Evolutionary conservation across 176 grass and related monocot species (phyloP), one percentile per base, ranked within the genome.

Genomic region (Oryza glumipatula): DNA sequence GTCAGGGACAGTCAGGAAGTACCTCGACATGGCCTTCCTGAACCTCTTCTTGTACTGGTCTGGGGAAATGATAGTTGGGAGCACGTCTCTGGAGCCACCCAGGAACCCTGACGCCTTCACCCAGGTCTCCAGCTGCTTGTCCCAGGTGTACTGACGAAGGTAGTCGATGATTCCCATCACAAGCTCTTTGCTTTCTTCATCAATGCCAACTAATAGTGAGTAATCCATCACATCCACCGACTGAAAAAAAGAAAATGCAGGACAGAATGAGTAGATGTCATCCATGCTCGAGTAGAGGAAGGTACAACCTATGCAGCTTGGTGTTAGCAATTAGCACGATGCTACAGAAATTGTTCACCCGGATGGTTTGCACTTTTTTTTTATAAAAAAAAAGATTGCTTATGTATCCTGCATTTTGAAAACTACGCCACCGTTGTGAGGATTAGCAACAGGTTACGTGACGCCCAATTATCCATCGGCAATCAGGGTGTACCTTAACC

Each of bases 21-120:
- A 99, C 76, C 87, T 94, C 1, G 96, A 99, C 96, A 99, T 99
- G 13, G 96, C 96, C 83, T 99, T 99, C 81, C 96, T 91, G 70
- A 99, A 99, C 64, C 96, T 87, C 79, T 92, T 99, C 88, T 99
- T 99, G 78, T 99, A 99, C 56, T 96, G 91, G 26, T 86, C 77
- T 2, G 94, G 96, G 30, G 94, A 99, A 68, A 99, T 96, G 30
- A 99, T 80, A 0, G 96, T 99, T 4, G 96, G 96, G 6, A 81
- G 75, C 21, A 74, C 90, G 81, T 99, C 91, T 84, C 82, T 99
- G 5, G 78, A 91, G 49, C 94, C 96, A 78, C 94, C 94, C 6
- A 99, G 84, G 65, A 99, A 82, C 39, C 96, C 94, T 8, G 96
- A 86, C 4, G 88, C 91, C 84, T 99, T 99, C 77, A 99, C 94